Evolutionary conservation across 1,139 yeast genomes (phyloP).

Genomic region (Candida tropicalis): DNA sequence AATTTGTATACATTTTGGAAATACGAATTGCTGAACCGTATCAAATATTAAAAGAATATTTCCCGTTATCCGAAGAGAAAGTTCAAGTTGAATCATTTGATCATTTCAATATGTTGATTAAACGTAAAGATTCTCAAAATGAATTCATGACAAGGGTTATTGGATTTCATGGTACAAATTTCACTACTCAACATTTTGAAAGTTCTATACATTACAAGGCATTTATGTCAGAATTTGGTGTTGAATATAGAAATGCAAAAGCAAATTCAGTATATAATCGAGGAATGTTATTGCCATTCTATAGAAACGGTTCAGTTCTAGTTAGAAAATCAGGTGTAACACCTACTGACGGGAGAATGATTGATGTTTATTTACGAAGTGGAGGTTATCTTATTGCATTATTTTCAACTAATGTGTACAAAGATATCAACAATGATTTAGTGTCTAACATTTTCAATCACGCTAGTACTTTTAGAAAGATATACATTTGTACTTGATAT

Average conservation of each 20-base stretch:
- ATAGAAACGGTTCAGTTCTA: slow-evolving; percentile 42
- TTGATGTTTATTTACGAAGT: slow-evolving; percentile 50
- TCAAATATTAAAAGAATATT: slow-evolving; percentile 39
- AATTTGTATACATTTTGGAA: slow-evolving; percentile 60
- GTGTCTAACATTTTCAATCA: slow-evolving; percentile 50
- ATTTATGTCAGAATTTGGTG: slow-evolving; percentile 57
- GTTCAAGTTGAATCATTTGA: slow-evolving; percentile 48
- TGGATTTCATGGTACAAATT: slow-evolving; percentile 46
- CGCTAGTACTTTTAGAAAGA: slow-evolving; percentile 41
- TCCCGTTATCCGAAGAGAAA: slow-evolving; percentile 41
- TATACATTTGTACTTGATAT: slow-evolving; percentile 30
- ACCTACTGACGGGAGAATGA: slow-evolving; percentile 18
- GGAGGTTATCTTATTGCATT: slow-evolving; percentile 63
- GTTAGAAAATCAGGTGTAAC: slow-evolving; percentile 33
- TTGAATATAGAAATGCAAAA: slow-evolving; percentile 37
- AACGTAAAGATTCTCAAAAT: slow-evolving; percentile 25
- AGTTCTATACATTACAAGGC: slow-evolving; percentile 50
- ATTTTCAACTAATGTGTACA: slow-evolving; percentile 36
- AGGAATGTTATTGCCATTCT: slow-evolving; percentile 58
- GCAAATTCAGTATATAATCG: slow-evolving; percentile 37
- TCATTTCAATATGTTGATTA: slow-evolving; percentile 36
- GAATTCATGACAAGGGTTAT: slow-evolving; percentile 46
- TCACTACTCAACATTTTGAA: slow-evolving; percentile 38
- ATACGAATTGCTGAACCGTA: slow-evolving; percentile 52
- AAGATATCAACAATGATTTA: slow-evolving; percentile 39